A percentile compares a stretch with the other conserved stretches of the same genome.
These are phyloP conservation scores for Datisca glomerata DNA, from an alignment of 306 rosid genomes.

Conservation along the genomic window DNA sequence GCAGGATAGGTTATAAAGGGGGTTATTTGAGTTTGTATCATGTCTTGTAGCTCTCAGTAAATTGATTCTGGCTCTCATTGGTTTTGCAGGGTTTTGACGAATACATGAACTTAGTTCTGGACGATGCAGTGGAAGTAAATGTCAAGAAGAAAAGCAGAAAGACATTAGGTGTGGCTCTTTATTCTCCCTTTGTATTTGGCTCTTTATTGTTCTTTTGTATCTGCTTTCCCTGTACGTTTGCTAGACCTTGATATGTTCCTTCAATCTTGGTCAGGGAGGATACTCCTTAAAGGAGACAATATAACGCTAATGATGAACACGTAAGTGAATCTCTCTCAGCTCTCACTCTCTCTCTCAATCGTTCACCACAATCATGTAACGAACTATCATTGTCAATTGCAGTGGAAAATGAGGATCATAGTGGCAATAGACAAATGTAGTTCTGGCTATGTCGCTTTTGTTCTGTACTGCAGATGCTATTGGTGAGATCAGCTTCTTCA, in stretches of 20 bases:
- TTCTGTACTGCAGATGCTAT: too few relatives aligned
- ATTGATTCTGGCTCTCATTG: not conserved
- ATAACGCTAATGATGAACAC: too few relatives aligned
- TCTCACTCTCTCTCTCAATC: too few relatives aligned
- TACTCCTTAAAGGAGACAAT: conserved; percentile 75
- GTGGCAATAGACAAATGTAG: too few relatives aligned
- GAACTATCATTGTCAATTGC: too few relatives aligned
- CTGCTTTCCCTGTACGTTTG: not conserved
- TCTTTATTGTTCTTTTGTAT: conserved; percentile 2
- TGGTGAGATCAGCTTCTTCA: too few relatives aligned
- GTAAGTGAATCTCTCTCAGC: too few relatives aligned
- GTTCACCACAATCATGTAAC: too few relatives aligned
- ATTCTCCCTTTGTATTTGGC: not conserved
- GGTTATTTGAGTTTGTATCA: too few relatives aligned
- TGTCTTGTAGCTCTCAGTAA: too few relatives aligned
- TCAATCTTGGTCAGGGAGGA: conserved; percentile 41
- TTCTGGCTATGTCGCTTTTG: too few relatives aligned
- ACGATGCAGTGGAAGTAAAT: conserved; percentile 55
- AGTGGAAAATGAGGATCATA: too few relatives aligned
- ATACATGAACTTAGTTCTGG: conserved; percentile 50
- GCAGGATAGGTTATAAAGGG: not conserved
- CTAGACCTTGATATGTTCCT: conserved; percentile 6
- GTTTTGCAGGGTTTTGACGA: conserved; percentile 47
- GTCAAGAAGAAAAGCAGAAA: conserved; percentile 61
- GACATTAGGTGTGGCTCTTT: conserved; percentile 27